Base-by-base conservation (phyloP, 2,329 filamentous ascomycete genomes). In the Sarocladiaceae sp. region DNA sequence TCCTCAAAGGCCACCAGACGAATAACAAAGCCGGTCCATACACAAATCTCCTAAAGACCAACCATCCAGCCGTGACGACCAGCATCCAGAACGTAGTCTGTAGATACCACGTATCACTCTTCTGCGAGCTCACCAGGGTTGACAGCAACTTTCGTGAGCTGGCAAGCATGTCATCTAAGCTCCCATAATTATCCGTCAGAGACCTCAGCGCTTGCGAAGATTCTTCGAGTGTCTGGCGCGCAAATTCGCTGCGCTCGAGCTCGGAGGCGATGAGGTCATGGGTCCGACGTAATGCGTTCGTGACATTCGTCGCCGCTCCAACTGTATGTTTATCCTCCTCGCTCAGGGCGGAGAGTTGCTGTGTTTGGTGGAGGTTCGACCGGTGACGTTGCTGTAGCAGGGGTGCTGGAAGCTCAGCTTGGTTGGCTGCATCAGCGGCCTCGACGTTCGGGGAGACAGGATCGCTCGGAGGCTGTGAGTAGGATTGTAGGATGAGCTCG, bases 61-160 rank as follows among this genome's bases (percentile, higher is more conserved):
- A 78, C 94, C 94, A 99, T 26, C 75, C 77, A 37, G 92, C 83
- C 1, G 91, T 97, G 5, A 73, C 80, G 20, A 87, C 63, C 15
- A 97, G 79, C 60, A 97, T 78, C 65, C 92, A 95, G 58, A 97
- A 84, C 2, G 92, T 84, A 33, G 89, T 95, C 70, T 94, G 88
- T 29, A 99, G 80, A 66, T 99, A 99, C 94, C 94, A 99, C 2
- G 92, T 97, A 66, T 99, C 94, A 58, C 87, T 94, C 77, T 99
- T 99, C 65, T 95, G 90, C 57, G 89, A 94, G 55, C 83, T 83
- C 44, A 97, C 73, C 42, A 99, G 75, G 17, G 89, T 90, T 6
- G 83, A 83, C 7, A 97, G 80, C 17, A 99, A 75, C 52, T 84
- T 85, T 57, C 82, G 80, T 42, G 88, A 92, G 53, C 82, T 87